A percentile compares a stretch with the other conserved stretches of the same genome.
These are phyloP conservation scores for Cordyceps pruinosa DNA, from an alignment of 2,329 filamentous ascomycete genomes.

Conservation along the genomic window DNA sequence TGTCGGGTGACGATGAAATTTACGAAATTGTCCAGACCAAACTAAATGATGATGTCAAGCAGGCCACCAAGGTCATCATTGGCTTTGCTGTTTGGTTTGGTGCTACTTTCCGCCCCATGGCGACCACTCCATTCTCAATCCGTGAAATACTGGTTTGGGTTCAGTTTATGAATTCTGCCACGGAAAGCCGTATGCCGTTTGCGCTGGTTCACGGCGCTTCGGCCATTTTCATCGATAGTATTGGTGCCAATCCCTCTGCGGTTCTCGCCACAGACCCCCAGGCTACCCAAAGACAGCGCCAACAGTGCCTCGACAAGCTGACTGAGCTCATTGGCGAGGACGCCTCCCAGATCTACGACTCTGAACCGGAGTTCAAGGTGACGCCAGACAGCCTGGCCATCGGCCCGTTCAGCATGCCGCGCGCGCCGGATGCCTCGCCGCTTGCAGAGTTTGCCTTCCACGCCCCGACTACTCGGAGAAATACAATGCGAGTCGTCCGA, in stretches of 20 bases:
- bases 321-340: slow-evolving; percentile 58
- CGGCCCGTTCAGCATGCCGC: slow-evolving; percentile 65
- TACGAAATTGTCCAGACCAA: slow-evolving; percentile 79
- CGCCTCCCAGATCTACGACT: slow-evolving; percentile 58
- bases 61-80: slow-evolving; percentile 64
- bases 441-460: slow-evolving; percentile 56
- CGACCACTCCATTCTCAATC: slow-evolving; percentile 75
- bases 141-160: slow-evolving; percentile 92
- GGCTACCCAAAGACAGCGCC: slow-evolving; percentile 63
- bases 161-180: slow-evolving; percentile 73
- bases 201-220: slow-evolving; percentile 75
- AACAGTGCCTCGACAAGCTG: slow-evolving; percentile 66
- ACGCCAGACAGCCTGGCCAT: slow-evolving; percentile 50
- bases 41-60: slow-evolving; percentile 48
- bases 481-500: slow-evolving; percentile 83
- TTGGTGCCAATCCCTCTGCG: slow-evolving; percentile 91
- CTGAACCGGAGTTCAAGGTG: slow-evolving; percentile 51
- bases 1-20: slow-evolving; percentile 80
- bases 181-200: slow-evolving; percentile 37
- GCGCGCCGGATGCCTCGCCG: slow-evolving; percentile 33
- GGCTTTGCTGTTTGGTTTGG: slow-evolving; percentile 93
- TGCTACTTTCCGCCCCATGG: slow-evolving; percentile 65
- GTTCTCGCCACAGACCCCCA: slow-evolving; percentile 66
- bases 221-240: slow-evolving; percentile 90
- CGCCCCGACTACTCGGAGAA: slow-evolving; percentile 82